Evolutionary conservation across 2,329 filamentous ascomycete species (phyloP).

Genomic region (Ophiocordyceps camponoti-floridani): DNA sequence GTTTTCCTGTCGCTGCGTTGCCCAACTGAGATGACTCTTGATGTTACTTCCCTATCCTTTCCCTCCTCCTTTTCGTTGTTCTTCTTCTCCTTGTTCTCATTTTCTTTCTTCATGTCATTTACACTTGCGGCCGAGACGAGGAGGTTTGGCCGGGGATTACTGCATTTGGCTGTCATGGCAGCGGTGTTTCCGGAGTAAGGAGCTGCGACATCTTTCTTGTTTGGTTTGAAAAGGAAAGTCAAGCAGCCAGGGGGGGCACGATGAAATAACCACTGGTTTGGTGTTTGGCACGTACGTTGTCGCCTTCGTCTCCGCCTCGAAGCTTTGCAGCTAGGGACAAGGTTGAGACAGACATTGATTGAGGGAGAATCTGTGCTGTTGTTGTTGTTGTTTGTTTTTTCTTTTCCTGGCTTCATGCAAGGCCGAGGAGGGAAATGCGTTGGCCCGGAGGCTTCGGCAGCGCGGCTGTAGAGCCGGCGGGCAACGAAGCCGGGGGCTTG

Average conservation of each 20-base stretch:
- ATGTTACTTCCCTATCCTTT: neutral
- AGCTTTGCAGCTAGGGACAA: neutral
- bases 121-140: neutral
- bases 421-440: too few species aligned
- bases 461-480: too few species aligned
- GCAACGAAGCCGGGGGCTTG: too few species aligned
- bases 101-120: neutral
- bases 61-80: slow-evolving; percentile 2
- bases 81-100: slow-evolving; percentile 1
- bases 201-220: slow-evolving; percentile 6
- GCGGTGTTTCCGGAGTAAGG: slow-evolving; percentile 11
- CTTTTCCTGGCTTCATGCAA: neutral
- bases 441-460: too few species aligned
- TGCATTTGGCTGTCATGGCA: slow-evolving; percentile 11
- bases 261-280: neutral
- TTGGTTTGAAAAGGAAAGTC: neutral
- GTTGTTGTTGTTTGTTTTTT: neutral
- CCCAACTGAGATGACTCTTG: slow-evolving; percentile 6
- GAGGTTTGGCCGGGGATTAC: neutral
- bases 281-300: neutral
- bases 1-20: slow-evolving; percentile 4
- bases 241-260: neutral
- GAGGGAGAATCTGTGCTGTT: too few species aligned
- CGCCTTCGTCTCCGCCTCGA: neutral
- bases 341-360: neutral